These are phyloP conservation scores for Candida adriatica DNA, from an alignment of 805 yeast species.

Conservation along the genomic window DNA sequence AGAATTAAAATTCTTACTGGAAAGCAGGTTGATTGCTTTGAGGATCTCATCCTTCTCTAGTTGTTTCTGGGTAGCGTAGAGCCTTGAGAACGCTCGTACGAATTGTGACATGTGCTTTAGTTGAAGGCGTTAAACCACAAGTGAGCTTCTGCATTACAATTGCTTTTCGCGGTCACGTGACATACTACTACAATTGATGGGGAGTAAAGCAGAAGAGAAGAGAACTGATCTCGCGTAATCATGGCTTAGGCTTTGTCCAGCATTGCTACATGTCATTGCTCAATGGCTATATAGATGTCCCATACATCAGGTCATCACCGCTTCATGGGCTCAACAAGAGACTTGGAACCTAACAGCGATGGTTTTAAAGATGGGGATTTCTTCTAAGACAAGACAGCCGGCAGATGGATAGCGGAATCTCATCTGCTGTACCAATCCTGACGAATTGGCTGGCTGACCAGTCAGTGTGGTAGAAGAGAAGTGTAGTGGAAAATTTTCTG, in stretches of 20 bases:
- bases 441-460: not conserved
- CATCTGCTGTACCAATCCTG: not conserved
- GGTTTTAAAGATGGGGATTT: constrained; percentile 67
- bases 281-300: too few relatives aligned
- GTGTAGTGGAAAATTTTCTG: not conserved
- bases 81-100: constrained; percentile 4
- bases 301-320: constrained; percentile 93
- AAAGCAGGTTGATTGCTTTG: constrained; percentile 8
- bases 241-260: too few relatives aligned
- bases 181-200: too few relatives aligned
- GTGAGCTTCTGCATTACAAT: too few relatives aligned
- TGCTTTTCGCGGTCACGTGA: too few relatives aligned
- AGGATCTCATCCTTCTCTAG: constrained; percentile 7
- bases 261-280: too few relatives aligned
- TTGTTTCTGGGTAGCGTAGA: constrained; percentile 2
- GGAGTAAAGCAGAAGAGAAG: too few relatives aligned
- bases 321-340: constrained; percentile 72
- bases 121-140: too few relatives aligned
- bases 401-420: too few relatives aligned
- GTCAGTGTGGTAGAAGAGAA: not conserved
- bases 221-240: too few relatives aligned
- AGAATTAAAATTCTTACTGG: constrained; percentile 3
- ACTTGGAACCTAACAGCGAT: constrained; percentile 91
- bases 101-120: constrained; percentile 1
- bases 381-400: too few relatives aligned